Evolutionary conservation across 1,139 yeast species (phyloP).

Genomic region (Magnusiomyces starmeri): DNA sequence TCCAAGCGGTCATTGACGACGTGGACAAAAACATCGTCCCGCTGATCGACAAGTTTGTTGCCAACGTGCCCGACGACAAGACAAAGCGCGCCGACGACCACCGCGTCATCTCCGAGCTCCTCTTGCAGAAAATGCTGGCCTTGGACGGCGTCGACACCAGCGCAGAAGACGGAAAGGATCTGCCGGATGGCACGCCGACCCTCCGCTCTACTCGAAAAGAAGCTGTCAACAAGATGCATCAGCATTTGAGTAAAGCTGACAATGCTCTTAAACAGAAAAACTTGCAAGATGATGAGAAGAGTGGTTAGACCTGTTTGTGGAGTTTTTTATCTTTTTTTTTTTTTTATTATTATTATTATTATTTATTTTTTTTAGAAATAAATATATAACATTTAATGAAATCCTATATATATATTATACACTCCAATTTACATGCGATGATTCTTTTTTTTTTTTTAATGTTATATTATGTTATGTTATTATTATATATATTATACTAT

Average conservation of each 20-base stretch:
- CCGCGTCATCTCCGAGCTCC: constrained; percentile 33
- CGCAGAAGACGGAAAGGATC: constrained; percentile 20
- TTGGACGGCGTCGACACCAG: constrained; percentile 37
- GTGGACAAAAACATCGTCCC: constrained; percentile 30
- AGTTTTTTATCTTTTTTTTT: no score
- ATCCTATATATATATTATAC: no score
- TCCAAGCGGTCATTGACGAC: constrained; percentile 26
- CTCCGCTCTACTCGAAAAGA: constrained; percentile 33
- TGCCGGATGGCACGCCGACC: constrained; percentile 22
- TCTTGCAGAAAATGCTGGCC: constrained; percentile 35
- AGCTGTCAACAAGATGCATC: constrained; percentile 35
- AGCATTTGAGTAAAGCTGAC: constrained; percentile 32
- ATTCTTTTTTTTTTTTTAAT: no score
- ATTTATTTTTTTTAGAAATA: no score
- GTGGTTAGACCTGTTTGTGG: no score
- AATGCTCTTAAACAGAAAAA: constrained; percentile 16
- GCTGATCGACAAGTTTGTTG: constrained; percentile 28
- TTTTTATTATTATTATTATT: no score
- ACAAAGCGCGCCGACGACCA: constrained; percentile 31
- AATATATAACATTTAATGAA: no score
- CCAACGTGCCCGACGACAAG: constrained; percentile 25
- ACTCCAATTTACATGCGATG: no score
- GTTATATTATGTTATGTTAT: no score
- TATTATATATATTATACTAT: no score
- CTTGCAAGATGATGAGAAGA: no score